These are phyloP conservation scores for Fusarium scirpi DNA, from an alignment of 2,329 filamentous ascomycete species.

Conservation along the genomic window DNA sequence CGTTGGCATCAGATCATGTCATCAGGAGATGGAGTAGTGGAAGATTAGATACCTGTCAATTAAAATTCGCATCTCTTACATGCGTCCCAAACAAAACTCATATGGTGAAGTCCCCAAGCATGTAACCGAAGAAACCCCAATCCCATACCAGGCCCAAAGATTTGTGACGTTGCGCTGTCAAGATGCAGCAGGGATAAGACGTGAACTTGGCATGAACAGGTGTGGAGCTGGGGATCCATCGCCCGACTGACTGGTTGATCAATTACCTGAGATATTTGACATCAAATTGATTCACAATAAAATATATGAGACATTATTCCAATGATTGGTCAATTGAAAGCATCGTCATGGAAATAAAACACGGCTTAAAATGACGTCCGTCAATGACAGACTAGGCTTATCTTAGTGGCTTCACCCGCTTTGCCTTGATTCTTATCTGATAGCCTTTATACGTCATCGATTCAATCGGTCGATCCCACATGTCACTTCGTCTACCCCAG, in stretches of 20 bases:
- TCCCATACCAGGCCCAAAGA: background rate
- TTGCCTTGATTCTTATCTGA: background rate
- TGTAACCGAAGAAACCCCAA: background rate
- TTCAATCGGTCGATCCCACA: background rate
- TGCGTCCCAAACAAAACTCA: background rate
- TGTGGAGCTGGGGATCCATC: background rate
- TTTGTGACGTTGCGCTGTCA: background rate
- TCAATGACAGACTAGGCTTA: background rate
- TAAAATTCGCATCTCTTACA: background rate
- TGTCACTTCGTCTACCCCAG: background rate
- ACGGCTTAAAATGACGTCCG: background rate
- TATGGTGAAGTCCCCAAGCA: background rate
- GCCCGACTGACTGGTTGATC: background rate
- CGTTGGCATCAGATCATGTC: background rate
- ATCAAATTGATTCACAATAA: background rate
- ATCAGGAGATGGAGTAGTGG: background rate
- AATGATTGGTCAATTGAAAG: background rate
- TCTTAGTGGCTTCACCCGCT: background rate
- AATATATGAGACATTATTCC: background rate
- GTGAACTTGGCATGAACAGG: background rate
- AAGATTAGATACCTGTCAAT: fast-evolving
- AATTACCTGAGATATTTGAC: background rate
- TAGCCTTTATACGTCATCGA: background rate
- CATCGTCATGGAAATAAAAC: background rate
- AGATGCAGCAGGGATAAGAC: background rate